Evolutionary conservation across 2,329 filamentous ascomycete genomes (phyloP).

Genomic region (Fusarium sp.): DNA sequence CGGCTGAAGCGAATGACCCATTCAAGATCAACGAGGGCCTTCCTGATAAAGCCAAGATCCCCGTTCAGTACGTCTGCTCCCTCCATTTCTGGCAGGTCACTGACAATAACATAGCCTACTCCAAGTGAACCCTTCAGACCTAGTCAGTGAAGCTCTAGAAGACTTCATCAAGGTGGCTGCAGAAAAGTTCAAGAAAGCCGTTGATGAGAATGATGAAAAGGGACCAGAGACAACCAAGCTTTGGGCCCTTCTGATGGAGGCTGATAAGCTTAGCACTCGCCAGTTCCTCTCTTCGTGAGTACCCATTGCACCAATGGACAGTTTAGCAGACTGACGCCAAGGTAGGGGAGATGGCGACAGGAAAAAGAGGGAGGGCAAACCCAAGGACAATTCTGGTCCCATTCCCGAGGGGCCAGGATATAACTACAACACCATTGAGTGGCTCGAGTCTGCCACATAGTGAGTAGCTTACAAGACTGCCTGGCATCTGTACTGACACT

Average conservation of each 20-base stretch:
- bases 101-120: not conserved
- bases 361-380: not conserved
- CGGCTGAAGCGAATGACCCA: not conserved
- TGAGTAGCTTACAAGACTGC: not conserved
- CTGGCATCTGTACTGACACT: not conserved
- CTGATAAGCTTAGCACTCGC: conserved; percentile 26
- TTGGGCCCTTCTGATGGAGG: conserved; percentile 20
- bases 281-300: conserved; percentile 37
- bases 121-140: not conserved
- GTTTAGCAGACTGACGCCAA: not conserved
- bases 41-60: conserved; percentile 2
- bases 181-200: not conserved
- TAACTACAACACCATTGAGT: conserved; percentile 38
- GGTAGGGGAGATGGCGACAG: not conserved
- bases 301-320: not conserved
- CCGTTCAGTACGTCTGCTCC: not conserved
- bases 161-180: not conserved
- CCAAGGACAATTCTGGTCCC: not conserved
- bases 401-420: not conserved
- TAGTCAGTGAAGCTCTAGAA: not conserved
- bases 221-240: not conserved
- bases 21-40: conserved; percentile 22
- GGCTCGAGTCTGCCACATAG: conserved; percentile 35
- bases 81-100: fast-evolving
- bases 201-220: not conserved